phyloP scores from a whole-genome alignment of 495 filamentous ascomycete genomes.

The Evernia prunastri region DNA sequence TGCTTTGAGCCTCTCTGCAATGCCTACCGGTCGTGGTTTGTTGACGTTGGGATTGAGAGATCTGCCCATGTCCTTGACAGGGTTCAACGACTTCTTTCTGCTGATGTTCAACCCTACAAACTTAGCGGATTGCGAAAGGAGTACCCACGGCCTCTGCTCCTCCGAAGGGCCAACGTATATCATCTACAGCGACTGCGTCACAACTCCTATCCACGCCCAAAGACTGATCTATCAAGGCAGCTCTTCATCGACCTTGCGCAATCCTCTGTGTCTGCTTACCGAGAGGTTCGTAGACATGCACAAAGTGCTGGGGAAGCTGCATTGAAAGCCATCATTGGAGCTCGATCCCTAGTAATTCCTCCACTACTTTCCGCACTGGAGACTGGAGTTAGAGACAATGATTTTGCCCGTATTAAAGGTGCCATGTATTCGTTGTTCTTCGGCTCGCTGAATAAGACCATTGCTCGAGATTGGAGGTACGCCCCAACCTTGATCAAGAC shows the following conservation, averaged over 20 bases:
- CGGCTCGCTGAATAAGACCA: constrained; percentile 80
- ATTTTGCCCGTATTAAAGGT: constrained; percentile 88
- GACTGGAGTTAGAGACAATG: constrained; percentile 71
- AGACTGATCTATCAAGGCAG: constrained; percentile 74
- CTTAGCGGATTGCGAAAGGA: constrained; percentile 86
- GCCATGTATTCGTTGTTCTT: constrained; percentile 84
- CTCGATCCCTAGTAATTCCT: constrained; percentile 79
- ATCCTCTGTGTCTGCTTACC: constrained; percentile 89
- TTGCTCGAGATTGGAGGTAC: constrained; percentile 86
- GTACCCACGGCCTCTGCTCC: constrained; percentile 81
- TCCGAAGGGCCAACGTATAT: constrained; percentile 88
- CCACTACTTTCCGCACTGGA: constrained; percentile 72
- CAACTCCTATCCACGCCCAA: constrained; percentile 78
- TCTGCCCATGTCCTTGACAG: constrained; percentile 91
- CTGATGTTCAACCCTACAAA: constrained; percentile 87
- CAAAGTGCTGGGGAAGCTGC: constrained; percentile 90
- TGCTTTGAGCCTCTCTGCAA: constrained; percentile 91
- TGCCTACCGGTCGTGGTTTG: constrained; percentile 92
- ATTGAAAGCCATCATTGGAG: constrained; percentile 83
- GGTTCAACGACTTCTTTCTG: constrained; percentile 68
- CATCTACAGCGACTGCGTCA: constrained; percentile 88
- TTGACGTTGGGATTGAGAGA: constrained; percentile 92
- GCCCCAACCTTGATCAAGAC: constrained; percentile 76
- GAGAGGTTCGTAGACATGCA: constrained; percentile 88
- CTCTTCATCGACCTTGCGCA: constrained; percentile 83